Conservation (phyloP, 164 flowering plant genomes). For the Stephania yunnanensis region DNA sequence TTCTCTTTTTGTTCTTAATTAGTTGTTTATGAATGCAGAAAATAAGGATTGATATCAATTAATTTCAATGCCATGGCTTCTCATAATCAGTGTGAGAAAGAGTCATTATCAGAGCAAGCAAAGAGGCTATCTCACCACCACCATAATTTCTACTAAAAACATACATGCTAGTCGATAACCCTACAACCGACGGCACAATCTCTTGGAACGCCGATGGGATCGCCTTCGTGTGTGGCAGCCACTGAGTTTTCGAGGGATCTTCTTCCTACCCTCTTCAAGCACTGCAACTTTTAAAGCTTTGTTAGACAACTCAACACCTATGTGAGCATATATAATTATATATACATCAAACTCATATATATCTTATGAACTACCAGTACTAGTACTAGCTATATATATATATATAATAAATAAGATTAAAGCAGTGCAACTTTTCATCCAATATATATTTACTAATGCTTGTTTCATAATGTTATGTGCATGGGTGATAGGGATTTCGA, state of each 20-base stretch:
- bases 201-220: conserved; percentile 10
- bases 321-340: conserved; percentile 24
- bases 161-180: conserved; percentile 12
- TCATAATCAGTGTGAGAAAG: neutral
- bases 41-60: neutral
- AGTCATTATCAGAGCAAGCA: neutral
- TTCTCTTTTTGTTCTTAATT: conserved; percentile 4
- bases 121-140: conserved; percentile 8
- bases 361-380: too few species aligned
- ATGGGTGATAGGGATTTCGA: conserved; percentile 9
- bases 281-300: conserved; percentile 88
- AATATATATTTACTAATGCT: neutral
- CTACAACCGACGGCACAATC: neutral
- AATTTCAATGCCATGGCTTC: neutral
- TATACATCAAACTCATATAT: too few species aligned
- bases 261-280: conserved; percentile 29
- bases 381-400: too few species aligned
- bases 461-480: too few species aligned
- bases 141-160: conserved; percentile 11
- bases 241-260: conserved; percentile 10
- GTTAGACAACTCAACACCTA: conserved; percentile 87
- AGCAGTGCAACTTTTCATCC: neutral
- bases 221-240: conserved; percentile 10
- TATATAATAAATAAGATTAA: too few species aligned
- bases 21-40: neutral